These are phyloP conservation scores for Pichia kudriavzevii DNA, from an alignment of 1,139 yeast genomes.

Conservation along the genomic window DNA sequence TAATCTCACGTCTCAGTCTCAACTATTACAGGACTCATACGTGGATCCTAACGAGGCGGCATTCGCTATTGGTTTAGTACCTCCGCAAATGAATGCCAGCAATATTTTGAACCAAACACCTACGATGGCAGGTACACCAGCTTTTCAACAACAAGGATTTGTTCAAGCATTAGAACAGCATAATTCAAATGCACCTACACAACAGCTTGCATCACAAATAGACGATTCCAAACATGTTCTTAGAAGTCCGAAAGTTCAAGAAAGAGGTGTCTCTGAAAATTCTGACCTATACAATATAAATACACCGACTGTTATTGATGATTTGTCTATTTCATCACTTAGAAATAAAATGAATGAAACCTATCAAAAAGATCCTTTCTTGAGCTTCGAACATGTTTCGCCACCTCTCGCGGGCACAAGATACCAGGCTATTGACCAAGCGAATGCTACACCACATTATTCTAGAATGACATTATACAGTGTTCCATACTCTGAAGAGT, in stretches of 20 bases:
- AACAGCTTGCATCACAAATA: neutral
- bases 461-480: conserved; percentile 77
- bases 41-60: conserved; percentile 29
- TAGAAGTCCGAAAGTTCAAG: neutral
- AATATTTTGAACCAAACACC: neutral
- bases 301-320: conserved; percentile 13
- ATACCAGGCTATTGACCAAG: conserved; percentile 69
- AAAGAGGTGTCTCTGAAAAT: neutral
- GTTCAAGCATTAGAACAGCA: neutral
- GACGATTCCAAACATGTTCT: neutral
- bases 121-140: neutral
- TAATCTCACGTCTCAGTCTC: conserved; percentile 16
- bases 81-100: conserved; percentile 1
- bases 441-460: conserved; percentile 74
- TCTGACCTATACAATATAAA: conserved; percentile 11
- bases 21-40: conserved; percentile 10
- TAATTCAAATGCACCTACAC: no score
- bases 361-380: conserved; percentile 43
- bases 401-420: conserved; percentile 82
- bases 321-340: conserved; percentile 44
- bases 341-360: conserved; percentile 48
- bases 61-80: conserved; percentile 21
- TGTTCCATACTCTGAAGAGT: conserved; percentile 67
- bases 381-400: conserved; percentile 63
- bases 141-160: neutral